Evolutionary conservation across 768 basidiomycete genomes (phyloP).

Genomic region (Asterophora parasitica): DNA sequence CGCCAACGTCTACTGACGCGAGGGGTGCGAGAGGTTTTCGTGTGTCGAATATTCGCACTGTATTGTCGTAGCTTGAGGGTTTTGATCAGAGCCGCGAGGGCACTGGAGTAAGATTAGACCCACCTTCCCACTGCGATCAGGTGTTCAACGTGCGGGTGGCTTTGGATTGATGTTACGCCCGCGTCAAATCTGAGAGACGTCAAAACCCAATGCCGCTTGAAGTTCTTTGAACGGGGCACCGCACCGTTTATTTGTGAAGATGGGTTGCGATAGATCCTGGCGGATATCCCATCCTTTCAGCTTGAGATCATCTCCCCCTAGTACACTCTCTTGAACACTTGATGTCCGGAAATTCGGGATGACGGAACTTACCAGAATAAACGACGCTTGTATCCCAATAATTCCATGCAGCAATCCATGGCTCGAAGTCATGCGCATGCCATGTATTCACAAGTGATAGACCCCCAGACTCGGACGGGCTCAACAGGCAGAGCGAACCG

Average conservation of each 20-base stretch:
- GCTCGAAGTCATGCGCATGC: conserved; percentile 90
- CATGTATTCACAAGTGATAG: conserved; percentile 54
- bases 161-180: conserved; percentile 89
- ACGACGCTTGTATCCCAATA: conserved; percentile 77
- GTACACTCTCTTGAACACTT: neutral
- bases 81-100: neutral
- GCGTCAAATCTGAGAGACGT: conserved; percentile 68
- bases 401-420: conserved; percentile 92
- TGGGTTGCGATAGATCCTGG: conserved; percentile 51
- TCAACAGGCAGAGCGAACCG: conserved; percentile 64
- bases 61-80: conserved; percentile 69
- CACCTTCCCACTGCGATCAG: conserved; percentile 90
- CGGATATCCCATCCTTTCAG: conserved; percentile 91
- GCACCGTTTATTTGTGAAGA: conserved; percentile 71
- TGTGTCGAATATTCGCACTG: conserved; percentile 76
- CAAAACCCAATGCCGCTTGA: neutral
- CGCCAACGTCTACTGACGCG: conserved; percentile 63
- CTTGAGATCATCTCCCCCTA: conserved; percentile 90
- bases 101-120: conserved; percentile 4
- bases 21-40: conserved; percentile 63
- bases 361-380: conserved; percentile 64
- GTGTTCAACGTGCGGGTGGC: conserved; percentile 74
- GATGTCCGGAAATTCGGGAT: neutral
- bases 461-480: conserved; percentile 38
- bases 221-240: neutral